Evolutionary conservation across 768 basidiomycete genomes (phyloP).

Genomic region (Neoboletus magnificus): DNA sequence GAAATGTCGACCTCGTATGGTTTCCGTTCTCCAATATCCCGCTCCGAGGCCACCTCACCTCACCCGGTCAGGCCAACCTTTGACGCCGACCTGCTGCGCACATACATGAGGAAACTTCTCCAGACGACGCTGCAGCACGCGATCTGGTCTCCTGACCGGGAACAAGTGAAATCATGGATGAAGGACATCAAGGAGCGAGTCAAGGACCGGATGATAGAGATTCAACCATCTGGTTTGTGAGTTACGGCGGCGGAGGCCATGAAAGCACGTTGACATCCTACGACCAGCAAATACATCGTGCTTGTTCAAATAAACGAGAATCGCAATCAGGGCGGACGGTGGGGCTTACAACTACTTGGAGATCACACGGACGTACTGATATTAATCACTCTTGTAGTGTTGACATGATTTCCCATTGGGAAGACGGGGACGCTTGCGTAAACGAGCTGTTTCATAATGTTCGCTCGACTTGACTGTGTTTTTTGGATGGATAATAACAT

Average conservation of each 20-base stretch:
- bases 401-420: conserved; percentile 85
- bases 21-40: conserved; percentile 59
- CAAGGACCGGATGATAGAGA: conserved; percentile 83
- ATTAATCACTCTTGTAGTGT: conserved; percentile 43
- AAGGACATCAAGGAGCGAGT: conserved; percentile 82
- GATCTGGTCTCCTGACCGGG: conserved; percentile 68
- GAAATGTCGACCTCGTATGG: conserved; percentile 32
- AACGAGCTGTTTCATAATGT: conserved; percentile 82
- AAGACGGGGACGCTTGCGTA: conserved; percentile 74
- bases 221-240: conserved; percentile 80
- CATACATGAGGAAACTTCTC: conserved; percentile 81
- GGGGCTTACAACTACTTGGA: conserved; percentile 21
- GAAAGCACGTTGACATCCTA: conserved; percentile 14
- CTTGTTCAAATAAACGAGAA: conserved; percentile 85
- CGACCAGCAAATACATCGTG: conserved; percentile 77
- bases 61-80: conserved; percentile 51
- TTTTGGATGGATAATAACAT: conserved; percentile 10
- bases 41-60: conserved; percentile 56
- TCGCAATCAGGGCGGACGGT: conserved; percentile 82
- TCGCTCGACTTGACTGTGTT: conserved; percentile 30
- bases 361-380: conserved; percentile 6
- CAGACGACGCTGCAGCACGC: conserved; percentile 62
- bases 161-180: conserved; percentile 71
- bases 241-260: conserved; percentile 28
- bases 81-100: conserved; percentile 67